phyloP scores from a whole-genome alignment of 2,329 filamentous ascomycete genomes.

The Phaeomoniella chlamydospora region DNA sequence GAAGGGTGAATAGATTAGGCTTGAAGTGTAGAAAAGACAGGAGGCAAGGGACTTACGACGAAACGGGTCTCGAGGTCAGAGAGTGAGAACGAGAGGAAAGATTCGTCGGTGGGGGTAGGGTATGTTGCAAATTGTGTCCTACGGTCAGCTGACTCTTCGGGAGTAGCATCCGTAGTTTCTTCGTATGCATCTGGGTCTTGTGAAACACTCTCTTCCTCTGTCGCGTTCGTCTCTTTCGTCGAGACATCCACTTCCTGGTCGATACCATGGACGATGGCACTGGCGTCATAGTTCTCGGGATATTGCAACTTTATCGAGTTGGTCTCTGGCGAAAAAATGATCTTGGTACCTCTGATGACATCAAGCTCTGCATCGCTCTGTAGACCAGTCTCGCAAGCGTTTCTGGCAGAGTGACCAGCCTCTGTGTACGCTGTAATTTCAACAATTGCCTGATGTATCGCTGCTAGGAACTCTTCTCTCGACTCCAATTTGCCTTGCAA shows the following conservation, averaged over 20 bases:
- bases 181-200: neutral
- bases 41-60: slow-evolving; percentile 41
- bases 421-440: slow-evolving; percentile 25
- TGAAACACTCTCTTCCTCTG: neutral
- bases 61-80: slow-evolving; percentile 51
- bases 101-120: neutral
- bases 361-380: neutral
- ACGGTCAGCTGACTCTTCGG: neutral
- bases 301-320: neutral
- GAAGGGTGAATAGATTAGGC: slow-evolving; percentile 6
- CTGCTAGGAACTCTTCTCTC: slow-evolving; percentile 19
- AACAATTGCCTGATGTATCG: slow-evolving; percentile 41
- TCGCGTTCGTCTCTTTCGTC: neutral
- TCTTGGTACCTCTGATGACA: neutral
- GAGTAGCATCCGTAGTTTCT: neutral
- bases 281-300: neutral
- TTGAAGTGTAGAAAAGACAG: slow-evolving; percentile 3
- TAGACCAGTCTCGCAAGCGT: neutral
- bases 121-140: neutral
- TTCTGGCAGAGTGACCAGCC: neutral
- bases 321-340: neutral
- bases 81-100: slow-evolving; percentile 23
- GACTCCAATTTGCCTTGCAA: slow-evolving; percentile 8
- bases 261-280: neutral
- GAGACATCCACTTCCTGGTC: neutral